Conservation (phyloP, 176 grass and related monocot species). For the Puya raimondii region DNA sequence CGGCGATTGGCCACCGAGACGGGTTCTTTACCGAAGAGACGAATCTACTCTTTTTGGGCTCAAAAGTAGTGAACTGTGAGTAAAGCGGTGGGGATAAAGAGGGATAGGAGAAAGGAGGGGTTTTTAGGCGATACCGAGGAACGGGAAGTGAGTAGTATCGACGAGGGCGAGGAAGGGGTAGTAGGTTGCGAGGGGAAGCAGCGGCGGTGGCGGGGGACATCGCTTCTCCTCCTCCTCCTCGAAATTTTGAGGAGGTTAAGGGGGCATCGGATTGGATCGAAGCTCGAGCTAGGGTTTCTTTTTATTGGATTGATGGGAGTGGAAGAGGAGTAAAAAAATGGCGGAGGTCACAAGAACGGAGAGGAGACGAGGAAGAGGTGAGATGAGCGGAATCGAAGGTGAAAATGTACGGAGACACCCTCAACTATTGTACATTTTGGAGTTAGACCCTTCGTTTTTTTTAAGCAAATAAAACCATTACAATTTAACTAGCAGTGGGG, state of each 20-base stretch:
- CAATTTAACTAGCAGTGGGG: no score
- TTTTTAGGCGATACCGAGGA: conserved; percentile 16
- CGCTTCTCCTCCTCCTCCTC: conserved; percentile 9
- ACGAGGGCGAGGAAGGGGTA: conserved; percentile 17
- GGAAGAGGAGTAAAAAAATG: not conserved
- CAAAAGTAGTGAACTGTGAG: not conserved
- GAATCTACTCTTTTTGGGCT: conserved; percentile 8
- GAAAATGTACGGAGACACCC: no score
- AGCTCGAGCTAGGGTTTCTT: not conserved
- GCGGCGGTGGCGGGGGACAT: conserved; percentile 21
- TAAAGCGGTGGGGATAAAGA: conserved; percentile 9
- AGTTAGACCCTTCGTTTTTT: no score
- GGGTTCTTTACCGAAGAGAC: not conserved
- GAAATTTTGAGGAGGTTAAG: not conserved
- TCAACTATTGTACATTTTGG: no score
- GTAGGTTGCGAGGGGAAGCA: conserved; percentile 19
- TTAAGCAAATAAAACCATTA: no score
- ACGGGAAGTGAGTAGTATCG: conserved; percentile 2
- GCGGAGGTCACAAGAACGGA: not conserved
- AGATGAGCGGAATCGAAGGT: not conserved
- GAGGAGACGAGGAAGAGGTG: not conserved
- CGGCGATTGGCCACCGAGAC: conserved; percentile 11
- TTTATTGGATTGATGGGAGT: not conserved
- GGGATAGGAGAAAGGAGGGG: conserved; percentile 11
- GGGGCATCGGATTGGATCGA: conserved; percentile 1